These are phyloP conservation scores for Rhodotorula babjevae DNA, from an alignment of 768 basidiomycete species.

Conservation along the genomic window DNA sequence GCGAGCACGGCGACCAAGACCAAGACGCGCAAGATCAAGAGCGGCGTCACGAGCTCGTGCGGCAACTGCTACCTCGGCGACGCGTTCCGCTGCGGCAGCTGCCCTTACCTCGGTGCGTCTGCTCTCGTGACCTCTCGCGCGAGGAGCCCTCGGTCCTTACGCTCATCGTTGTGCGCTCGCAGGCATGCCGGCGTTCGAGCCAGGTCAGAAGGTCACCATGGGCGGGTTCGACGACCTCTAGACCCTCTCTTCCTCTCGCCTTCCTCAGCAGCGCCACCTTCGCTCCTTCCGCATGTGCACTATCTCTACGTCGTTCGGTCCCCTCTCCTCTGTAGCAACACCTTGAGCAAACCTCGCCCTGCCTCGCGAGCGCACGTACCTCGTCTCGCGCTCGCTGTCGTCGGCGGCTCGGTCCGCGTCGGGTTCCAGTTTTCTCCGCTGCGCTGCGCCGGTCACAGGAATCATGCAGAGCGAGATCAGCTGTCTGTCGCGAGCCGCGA, in stretches of 20 bases:
- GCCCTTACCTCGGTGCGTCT: conserved; percentile 85
- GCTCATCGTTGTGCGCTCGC: background rate
- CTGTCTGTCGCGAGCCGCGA: too few relatives aligned
- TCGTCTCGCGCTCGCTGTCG: too few relatives aligned
- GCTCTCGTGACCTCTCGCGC: background rate
- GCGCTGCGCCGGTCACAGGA: too few relatives aligned
- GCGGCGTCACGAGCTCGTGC: conserved; percentile 84
- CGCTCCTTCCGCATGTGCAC: background rate
- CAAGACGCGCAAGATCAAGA: conserved; percentile 34
- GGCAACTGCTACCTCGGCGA: conserved; percentile 97
- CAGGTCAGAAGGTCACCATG: conserved; percentile 87
- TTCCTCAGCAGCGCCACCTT: too few relatives aligned
- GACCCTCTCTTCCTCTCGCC: conserved; percentile 49
- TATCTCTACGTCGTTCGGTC: background rate
- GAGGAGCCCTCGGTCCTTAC: too few relatives aligned
- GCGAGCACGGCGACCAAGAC: conserved; percentile 39
- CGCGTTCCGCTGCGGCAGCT: conserved; percentile 92
- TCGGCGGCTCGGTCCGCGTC: too few relatives aligned
- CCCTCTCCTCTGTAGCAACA: too few relatives aligned
- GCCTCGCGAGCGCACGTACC: too few relatives aligned
- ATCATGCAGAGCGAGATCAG: too few relatives aligned
- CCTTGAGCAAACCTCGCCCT: too few relatives aligned
- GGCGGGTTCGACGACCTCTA: conserved; percentile 38
- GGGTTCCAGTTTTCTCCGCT: too few relatives aligned
- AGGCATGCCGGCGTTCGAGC: conserved; percentile 97